Percentiles rank a stretch among this genome's conserved stretches.
phyloP scores from a whole-genome alignment of 495 filamentous ascomycete species.

The Friedmanniomyces simplex region DNA sequence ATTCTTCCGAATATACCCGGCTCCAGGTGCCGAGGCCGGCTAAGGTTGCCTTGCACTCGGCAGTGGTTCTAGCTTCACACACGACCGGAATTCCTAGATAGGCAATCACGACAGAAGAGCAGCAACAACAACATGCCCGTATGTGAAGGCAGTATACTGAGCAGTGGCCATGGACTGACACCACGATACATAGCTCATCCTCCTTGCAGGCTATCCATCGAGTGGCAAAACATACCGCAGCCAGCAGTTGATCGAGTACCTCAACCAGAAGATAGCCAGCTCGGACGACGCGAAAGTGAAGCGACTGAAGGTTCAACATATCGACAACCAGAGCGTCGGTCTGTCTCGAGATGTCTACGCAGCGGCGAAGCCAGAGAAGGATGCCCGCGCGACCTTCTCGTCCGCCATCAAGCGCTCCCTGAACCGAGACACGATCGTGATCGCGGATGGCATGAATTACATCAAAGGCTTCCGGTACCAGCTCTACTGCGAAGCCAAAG shows the following conservation, averaged over 20 bases:
- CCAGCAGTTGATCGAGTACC: conserved; percentile 58
- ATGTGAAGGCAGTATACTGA: neutral
- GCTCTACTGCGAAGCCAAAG: conserved; percentile 89
- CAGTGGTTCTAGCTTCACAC: no score
- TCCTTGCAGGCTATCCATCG: conserved; percentile 83
- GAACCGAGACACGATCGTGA: conserved; percentile 68
- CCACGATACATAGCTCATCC: conserved; percentile 56
- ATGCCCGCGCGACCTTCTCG: conserved; percentile 76
- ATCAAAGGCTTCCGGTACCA: conserved; percentile 98
- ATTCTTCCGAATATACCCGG: no score
- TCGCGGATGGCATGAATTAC: conserved; percentile 87
- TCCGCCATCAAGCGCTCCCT: conserved; percentile 77
- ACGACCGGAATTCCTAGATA: neutral
- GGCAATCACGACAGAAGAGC: neutral
- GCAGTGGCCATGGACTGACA: neutral
- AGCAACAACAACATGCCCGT: neutral
- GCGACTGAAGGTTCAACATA: conserved; percentile 52
- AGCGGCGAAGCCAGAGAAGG: conserved; percentile 68
- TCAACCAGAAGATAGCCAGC: conserved; percentile 45
- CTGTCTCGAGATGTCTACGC: conserved; percentile 55
- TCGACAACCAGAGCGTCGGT: conserved; percentile 57
- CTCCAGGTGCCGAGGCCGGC: no score
- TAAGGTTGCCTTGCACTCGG: no score
- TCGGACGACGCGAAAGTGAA: conserved; percentile 42
- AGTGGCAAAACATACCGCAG: conserved; percentile 89